phyloP scores from a whole-genome alignment of 345 rosid species.

The Anacardium occidentale region DNA sequence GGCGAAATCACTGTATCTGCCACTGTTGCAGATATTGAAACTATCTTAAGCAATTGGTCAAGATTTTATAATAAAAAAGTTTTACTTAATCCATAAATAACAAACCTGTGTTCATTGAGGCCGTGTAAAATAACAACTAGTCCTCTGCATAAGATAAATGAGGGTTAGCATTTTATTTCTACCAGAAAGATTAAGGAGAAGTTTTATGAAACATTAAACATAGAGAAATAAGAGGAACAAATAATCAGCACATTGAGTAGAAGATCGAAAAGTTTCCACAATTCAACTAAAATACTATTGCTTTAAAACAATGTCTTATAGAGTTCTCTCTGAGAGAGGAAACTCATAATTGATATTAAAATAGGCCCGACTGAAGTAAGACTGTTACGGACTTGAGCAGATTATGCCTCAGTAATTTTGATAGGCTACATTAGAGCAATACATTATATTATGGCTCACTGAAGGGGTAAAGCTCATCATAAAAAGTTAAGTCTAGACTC shows the following conservation, averaged over 20 bases:
- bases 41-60: background rate
- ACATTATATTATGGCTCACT: background rate
- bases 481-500: background rate
- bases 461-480: background rate
- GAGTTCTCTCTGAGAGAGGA: too few relatives aligned
- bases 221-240: background rate
- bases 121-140: conserved; percentile 78
- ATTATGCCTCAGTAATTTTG: background rate
- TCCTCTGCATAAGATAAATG: conserved; percentile 57
- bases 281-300: too few relatives aligned
- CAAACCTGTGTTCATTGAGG: conserved; percentile 90
- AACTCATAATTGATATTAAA: too few relatives aligned
- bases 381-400: background rate
- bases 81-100: background rate
- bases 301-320: too few relatives aligned
- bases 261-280: background rate
- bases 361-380: background rate
- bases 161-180: background rate
- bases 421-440: background rate
- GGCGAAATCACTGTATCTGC: conserved; percentile 81
- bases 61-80: background rate
- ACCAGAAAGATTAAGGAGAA: background rate
- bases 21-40: conserved; percentile 43
- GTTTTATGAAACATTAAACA: background rate
- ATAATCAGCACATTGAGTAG: too few relatives aligned